Conservation (phyloP, 768 basidiomycete genomes). For the Tephrocybe rancida region DNA sequence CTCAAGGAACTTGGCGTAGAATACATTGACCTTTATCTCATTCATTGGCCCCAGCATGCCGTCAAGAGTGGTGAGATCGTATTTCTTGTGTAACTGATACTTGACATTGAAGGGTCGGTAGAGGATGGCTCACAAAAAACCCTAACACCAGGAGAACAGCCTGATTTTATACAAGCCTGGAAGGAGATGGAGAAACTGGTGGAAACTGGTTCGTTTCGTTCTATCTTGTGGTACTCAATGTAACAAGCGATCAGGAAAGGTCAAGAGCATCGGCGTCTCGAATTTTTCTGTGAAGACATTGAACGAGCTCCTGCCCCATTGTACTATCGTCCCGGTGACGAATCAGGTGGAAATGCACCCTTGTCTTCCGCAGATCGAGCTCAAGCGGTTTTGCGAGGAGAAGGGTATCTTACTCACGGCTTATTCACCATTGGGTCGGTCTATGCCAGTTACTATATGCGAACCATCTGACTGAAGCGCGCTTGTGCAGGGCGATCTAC, state of each 20-base stretch:
- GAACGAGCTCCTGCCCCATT: slow-evolving; percentile 40
- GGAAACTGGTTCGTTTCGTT: slow-evolving; percentile 21
- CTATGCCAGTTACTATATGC: not conserved
- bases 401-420: slow-evolving; percentile 54
- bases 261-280: slow-evolving; percentile 55
- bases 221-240: slow-evolving; percentile 16
- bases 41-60: slow-evolving; percentile 17
- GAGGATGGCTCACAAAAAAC: not conserved
- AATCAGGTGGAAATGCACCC: slow-evolving; percentile 66
- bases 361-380: slow-evolving; percentile 51
- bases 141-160: slow-evolving; percentile 22
- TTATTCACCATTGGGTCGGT: slow-evolving; percentile 45
- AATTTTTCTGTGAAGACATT: slow-evolving; percentile 55
- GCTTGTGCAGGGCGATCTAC: slow-evolving; percentile 20
- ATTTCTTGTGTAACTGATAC: not conserved
- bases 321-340: slow-evolving; percentile 48
- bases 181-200: slow-evolving; percentile 33
- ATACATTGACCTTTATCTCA: slow-evolving; percentile 43
- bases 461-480: not conserved
- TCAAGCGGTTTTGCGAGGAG: slow-evolving; percentile 48
- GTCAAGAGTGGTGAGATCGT: not conserved
- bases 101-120: not conserved
- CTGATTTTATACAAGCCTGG: slow-evolving; percentile 30
- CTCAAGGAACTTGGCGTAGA: slow-evolving; percentile 37
- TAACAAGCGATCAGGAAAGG: slow-evolving; percentile 33